Conservation (phyloP, 73 alveolate species). For the Tetrahymena borealis region DNA sequence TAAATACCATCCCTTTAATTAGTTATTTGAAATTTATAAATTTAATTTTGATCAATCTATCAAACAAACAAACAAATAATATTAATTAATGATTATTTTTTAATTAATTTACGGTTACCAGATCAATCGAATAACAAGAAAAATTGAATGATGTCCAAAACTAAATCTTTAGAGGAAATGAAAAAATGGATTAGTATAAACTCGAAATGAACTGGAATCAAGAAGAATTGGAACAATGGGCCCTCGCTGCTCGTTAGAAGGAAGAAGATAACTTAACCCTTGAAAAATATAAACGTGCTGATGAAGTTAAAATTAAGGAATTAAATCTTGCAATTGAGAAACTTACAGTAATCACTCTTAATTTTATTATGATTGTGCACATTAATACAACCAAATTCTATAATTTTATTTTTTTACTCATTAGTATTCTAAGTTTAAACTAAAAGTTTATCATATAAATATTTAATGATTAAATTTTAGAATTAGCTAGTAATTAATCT, state of each 20-base stretch:
- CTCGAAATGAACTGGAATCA: slow-evolving; percentile 99
- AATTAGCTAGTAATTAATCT: too few species aligned
- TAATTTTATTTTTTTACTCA: too few species aligned
- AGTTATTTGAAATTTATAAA: background rate
- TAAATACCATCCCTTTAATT: too few species aligned
- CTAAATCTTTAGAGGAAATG: slow-evolving; percentile 95
- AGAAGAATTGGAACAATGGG: slow-evolving; percentile 99
- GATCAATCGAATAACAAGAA: slow-evolving; percentile 77
- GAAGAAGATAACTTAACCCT: slow-evolving; percentile 98
- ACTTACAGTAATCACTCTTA: slow-evolving; percentile 44
- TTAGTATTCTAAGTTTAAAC: too few species aligned
- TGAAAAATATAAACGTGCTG: slow-evolving; percentile 98
- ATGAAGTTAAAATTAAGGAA: slow-evolving; percentile 98
- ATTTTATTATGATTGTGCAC: too few species aligned
- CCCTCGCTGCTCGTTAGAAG: slow-evolving; percentile 98
- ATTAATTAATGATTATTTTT: background rate
- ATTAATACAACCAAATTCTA: too few species aligned
- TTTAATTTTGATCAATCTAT: background rate
- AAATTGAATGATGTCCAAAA: slow-evolving; percentile 91
- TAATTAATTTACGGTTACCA: background rate
- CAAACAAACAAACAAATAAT: background rate
- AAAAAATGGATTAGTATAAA: slow-evolving; percentile 94
- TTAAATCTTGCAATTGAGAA: slow-evolving; percentile 81
- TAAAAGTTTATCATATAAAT: too few species aligned
- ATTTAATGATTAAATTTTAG: too few species aligned